Base-by-base conservation (phyloP, 1,284 basidiomycete genomes). In the Austroboletus novae-zelandiae region DNA sequence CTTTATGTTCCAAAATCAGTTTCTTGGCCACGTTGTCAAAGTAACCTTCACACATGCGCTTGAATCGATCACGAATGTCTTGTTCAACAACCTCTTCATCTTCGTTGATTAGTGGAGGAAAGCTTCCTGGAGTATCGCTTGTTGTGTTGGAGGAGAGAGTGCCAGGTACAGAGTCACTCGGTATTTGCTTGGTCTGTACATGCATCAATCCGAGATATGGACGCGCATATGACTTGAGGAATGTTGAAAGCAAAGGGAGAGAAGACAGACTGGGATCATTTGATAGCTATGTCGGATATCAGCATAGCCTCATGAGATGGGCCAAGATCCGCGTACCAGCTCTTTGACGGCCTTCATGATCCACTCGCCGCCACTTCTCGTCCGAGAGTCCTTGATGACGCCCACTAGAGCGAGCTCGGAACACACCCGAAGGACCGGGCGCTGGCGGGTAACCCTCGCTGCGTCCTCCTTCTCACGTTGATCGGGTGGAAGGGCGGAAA, bases 391-490 rank as follows among this genome's bases (percentile, higher is more conserved):
- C 57, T 74, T 76, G 63, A 94, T 82, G 58, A 95, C 74, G 3
- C 90, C 91, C 3, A 98, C 85, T 29, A 98, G 74, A 2, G 92
- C 94, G 31, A 98, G 75, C 70, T 99, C 97, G 1, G 92, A 85
- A 55, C 90, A 87, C 32, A 96, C 85, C 45, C 96, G 83, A 45
- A 98, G 74, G 10, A 96, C 73, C 1, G 91, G 89, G 17, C 94
- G 80, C 69, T 98, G 94, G 32, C 90, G 86, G 2, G 81, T 65
- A 13, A 99, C 74, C 25, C 96, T 80, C 14, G 83, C 74, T 46
- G 81, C 76, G 57, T 99, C 96, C 54, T 99, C 97, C 70, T 94
- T 96, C 66, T 99, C 97, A 47, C 86, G 83, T 63, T 98, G 91
- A 58, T 97, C 94, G 1, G 77, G 70, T 14, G 82, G 71, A 34